Evolutionary conservation across 2,329 filamentous ascomycete species (phyloP).

Genomic region (Penicillium occitanis): DNA sequence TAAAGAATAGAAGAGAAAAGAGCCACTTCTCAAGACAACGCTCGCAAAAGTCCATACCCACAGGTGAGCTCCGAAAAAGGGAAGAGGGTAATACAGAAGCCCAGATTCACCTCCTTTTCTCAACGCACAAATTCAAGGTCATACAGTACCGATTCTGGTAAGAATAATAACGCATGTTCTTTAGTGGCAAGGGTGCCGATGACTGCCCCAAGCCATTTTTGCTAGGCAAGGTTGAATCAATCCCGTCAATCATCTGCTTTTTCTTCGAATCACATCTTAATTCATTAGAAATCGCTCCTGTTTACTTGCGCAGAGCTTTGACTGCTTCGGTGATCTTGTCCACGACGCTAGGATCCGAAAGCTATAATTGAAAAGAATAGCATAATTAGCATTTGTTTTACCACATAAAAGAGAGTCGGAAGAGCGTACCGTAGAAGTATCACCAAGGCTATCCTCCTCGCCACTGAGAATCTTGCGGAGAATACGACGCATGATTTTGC

Average conservation of each 20-base stretch:
- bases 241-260: neutral
- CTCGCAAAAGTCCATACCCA: neutral
- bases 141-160: neutral
- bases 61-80: neutral
- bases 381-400: neutral
- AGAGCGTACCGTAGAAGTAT: slow-evolving; percentile 77
- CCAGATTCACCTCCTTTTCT: neutral
- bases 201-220: neutral
- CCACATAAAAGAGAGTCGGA: neutral
- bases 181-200: neutral
- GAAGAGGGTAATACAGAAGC: neutral
- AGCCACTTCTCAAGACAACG: no score
- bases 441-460: slow-evolving; percentile 94
- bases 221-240: neutral
- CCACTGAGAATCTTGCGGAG: slow-evolving; percentile 95
- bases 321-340: slow-evolving; percentile 84
- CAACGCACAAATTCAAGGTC: neutral
- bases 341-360: slow-evolving; percentile 87
- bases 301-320: slow-evolving; percentile 51
- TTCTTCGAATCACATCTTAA: neutral
- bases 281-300: neutral
- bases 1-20: neutral
- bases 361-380: slow-evolving; percentile 47
- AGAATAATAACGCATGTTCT: neutral
- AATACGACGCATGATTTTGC: slow-evolving; percentile 98